These are phyloP conservation scores for Rhododendron henanense DNA, from an alignment of 148 eudicot species.

Conservation along the genomic window DNA sequence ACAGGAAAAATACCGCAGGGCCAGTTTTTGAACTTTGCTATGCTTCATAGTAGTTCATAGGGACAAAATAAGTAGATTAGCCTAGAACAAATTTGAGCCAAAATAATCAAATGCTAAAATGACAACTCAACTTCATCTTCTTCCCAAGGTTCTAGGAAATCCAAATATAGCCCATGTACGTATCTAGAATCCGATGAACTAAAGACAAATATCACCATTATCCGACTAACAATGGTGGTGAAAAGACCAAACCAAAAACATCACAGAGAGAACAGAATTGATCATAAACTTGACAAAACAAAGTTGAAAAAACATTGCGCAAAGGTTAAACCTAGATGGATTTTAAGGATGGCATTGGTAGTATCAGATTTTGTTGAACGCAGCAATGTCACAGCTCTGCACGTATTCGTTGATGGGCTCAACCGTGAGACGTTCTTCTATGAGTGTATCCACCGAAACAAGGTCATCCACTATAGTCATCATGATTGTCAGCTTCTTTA, in stretches of 20 bases:
- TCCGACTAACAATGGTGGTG: background rate
- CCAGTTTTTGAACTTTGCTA: background rate
- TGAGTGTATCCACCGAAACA: slow-evolving; percentile 75
- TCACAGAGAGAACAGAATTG: background rate
- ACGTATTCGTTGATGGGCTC: slow-evolving; percentile 81
- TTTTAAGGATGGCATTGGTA: background rate
- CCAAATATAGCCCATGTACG: background rate
- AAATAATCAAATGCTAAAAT: background rate
- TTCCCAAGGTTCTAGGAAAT: background rate
- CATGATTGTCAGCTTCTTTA: slow-evolving; percentile 86
- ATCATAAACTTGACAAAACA: background rate
- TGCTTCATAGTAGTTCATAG: background rate
- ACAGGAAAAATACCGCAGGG: background rate
- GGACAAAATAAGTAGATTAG: background rate
- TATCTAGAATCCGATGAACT: background rate
- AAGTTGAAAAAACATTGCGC: background rate
- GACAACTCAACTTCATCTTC: background rate
- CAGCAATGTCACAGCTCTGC: slow-evolving; percentile 94
- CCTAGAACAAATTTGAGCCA: background rate
- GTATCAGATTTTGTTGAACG: slow-evolving; percentile 90
- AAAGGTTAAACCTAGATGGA: background rate
- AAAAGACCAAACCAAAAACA: background rate
- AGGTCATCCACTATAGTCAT: slow-evolving; percentile 90
- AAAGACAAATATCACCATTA: background rate
- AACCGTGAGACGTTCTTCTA: slow-evolving; percentile 66